Evolutionary conservation across 176 grass and related monocot genomes (phyloP).

Genomic region (Oryza nivara): DNA sequence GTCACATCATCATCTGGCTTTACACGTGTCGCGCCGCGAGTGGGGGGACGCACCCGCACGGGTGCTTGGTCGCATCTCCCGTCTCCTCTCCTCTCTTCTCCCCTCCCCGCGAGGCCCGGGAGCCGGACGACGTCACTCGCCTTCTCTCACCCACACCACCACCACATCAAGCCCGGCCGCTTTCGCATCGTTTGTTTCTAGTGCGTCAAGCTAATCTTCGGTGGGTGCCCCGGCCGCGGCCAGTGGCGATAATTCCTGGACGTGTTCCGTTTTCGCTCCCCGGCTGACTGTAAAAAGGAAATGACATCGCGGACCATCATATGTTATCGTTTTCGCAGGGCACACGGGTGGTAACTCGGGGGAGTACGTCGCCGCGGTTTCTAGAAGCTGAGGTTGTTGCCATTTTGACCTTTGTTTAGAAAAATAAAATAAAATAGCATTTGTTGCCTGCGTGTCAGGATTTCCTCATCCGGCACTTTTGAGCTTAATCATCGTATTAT

Average conservation of each 20-base stretch:
- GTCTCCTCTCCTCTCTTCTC: background rate
- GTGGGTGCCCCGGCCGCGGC: background rate
- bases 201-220: background rate
- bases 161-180: slow-evolving; percentile 18
- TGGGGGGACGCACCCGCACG: slow-evolving; percentile 31
- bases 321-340: slow-evolving; percentile 2
- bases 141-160: background rate
- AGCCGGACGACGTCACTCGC: background rate
- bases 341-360: background rate
- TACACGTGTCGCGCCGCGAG: slow-evolving; percentile 12
- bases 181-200: slow-evolving; percentile 23
- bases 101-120: too few species aligned
- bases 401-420: background rate
- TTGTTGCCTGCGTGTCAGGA: too few species aligned
- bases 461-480: too few species aligned
- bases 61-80: slow-evolving; percentile 24
- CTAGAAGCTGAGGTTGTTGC: background rate
- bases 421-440: background rate
- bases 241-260: background rate
- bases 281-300: background rate
- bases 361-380: background rate
- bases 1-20: background rate
- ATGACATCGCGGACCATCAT: background rate
- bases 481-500: too few species aligned
- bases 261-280: background rate